These are phyloP conservation scores for Claviceps sp. DNA, from an alignment of 2,329 filamentous ascomycete genomes.

Conservation along the genomic window DNA sequence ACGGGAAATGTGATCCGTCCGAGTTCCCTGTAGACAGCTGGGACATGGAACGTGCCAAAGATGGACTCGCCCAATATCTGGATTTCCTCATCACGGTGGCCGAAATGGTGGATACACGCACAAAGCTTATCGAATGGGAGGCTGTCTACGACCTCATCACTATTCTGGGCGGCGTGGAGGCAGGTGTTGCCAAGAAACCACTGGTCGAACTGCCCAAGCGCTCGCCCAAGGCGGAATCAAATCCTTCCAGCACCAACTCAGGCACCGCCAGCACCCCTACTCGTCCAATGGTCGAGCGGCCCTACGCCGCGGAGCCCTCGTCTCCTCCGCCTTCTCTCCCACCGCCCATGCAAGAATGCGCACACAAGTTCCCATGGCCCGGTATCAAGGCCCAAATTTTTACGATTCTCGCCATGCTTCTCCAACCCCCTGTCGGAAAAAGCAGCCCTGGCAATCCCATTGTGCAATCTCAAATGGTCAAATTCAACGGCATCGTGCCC, in stretches of 20 bases:
- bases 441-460: slow-evolving; percentile 51
- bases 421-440: slow-evolving; percentile 62
- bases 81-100: slow-evolving; percentile 87
- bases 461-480: slow-evolving; percentile 79
- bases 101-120: slow-evolving; percentile 71
- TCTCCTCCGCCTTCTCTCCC: slow-evolving; percentile 23
- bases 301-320: slow-evolving; percentile 33
- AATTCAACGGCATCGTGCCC: slow-evolving; percentile 73
- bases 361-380: slow-evolving; percentile 51
- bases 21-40: slow-evolving; percentile 91
- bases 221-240: slow-evolving; percentile 11
- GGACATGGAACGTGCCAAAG: slow-evolving; percentile 96
- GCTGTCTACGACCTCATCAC: slow-evolving; percentile 79
- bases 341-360: slow-evolving; percentile 44
- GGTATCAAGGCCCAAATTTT: slow-evolving; percentile 88
- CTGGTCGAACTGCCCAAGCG: slow-evolving; percentile 35
- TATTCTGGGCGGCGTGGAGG: slow-evolving; percentile 74
- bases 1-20: slow-evolving; percentile 58
- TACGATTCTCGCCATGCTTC: slow-evolving; percentile 74
- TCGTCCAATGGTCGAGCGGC: slow-evolving; percentile 44
- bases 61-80: slow-evolving; percentile 85
- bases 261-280: slow-evolving; percentile 4
- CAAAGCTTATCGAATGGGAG: slow-evolving; percentile 83
- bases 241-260: slow-evolving; percentile 18
- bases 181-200: slow-evolving; percentile 72